Evolutionary conservation across 495 filamentous ascomycete genomes (phyloP), one percentile per base, ranked within the genome.

Genomic region (Xylaria cubensis): DNA sequence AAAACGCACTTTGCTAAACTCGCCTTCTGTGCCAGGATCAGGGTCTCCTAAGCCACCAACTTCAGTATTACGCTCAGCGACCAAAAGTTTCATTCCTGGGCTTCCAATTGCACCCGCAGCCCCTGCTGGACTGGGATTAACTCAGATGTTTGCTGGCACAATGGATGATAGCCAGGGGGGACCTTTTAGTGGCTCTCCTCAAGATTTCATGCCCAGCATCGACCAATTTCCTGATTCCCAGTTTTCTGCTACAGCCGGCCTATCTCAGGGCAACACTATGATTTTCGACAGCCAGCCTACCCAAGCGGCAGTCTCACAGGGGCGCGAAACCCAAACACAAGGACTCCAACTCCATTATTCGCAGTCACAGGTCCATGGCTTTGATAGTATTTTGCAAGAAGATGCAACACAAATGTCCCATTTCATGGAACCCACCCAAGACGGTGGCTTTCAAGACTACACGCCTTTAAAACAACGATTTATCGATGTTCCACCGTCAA

Each of bases 81-180:
- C 81, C 13, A 88, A 89, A 76, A 84, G 81, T 17, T 89, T 87
- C 76, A 90, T 92, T 72, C 90, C 87, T 29, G 88, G 87, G 2
- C 81, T 91, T 42, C 85, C 85, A 19, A 80, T 84, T 34, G 82
- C 83, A 5, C 81, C 82, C 21, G 83, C 84, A 71, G 85, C 85
- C 34, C 88, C 90, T 48, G 88, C 84, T 36, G 87, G 87, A 2
- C 80, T 97, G 69, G 93, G 94, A 53, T 85, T 97, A 63, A 97
- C 94, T 5, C 95, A 98, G 78, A 93, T 94, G 65, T 98, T 97
- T 79, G 92, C 92, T n/a, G 94, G 93, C 34, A 98, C 95, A 2
- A 91, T 98, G 88, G 92, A 90, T 62, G 88, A 92, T 42, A 89
- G 88, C 70, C 82, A 86, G 78, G 73, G 67, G 62, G 81, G 77